Evolutionary conservation across 2,329 filamentous ascomycete species (phyloP).

Genomic region (Onygena corvina): DNA sequence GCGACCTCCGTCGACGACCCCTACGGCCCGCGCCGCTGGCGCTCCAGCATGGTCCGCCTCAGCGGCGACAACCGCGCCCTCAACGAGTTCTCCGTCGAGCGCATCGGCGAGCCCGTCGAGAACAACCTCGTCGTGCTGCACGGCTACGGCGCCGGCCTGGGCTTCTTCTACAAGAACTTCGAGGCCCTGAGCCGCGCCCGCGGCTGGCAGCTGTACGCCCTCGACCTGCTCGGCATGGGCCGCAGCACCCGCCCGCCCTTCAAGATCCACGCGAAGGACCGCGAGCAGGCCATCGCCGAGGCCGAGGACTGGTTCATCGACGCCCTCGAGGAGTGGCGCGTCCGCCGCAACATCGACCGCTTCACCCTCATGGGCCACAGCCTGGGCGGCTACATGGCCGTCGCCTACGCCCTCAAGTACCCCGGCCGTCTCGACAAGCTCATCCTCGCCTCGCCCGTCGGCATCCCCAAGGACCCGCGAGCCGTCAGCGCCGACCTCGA

Average conservation of each 20-base stretch:
- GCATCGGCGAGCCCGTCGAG: constrained; percentile 63
- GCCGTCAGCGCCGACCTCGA: constrained; percentile 71
- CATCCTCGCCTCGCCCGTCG: constrained; percentile 86
- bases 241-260: constrained; percentile 75
- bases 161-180: constrained; percentile 98
- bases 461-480: constrained; percentile 87
- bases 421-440: constrained; percentile 90
- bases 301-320: constrained; percentile 95
- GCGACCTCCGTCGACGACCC: constrained; percentile 52
- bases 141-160: constrained; percentile 88
- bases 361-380: constrained; percentile 92
- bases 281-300: constrained; percentile 67
- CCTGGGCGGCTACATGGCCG: constrained; percentile 85
- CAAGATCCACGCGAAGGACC: constrained; percentile 69
- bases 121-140: constrained; percentile 92
- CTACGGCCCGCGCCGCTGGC: constrained; percentile 74
- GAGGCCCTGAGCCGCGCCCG: constrained; percentile 66
- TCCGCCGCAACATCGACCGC: constrained; percentile 74
- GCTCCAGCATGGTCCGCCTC: constrained; percentile 69
- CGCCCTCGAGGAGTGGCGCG: constrained; percentile 88
- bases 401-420: constrained; percentile 93
- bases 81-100: constrained; percentile 87
- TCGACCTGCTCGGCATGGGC: constrained; percentile 95
- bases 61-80: constrained; percentile 75
- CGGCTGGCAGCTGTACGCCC: constrained; percentile 80